Evolutionary conservation across 306 rosid genomes (phyloP), one percentile per base, ranked within the genome.

Genomic region (Cucumis cinereus): DNA sequence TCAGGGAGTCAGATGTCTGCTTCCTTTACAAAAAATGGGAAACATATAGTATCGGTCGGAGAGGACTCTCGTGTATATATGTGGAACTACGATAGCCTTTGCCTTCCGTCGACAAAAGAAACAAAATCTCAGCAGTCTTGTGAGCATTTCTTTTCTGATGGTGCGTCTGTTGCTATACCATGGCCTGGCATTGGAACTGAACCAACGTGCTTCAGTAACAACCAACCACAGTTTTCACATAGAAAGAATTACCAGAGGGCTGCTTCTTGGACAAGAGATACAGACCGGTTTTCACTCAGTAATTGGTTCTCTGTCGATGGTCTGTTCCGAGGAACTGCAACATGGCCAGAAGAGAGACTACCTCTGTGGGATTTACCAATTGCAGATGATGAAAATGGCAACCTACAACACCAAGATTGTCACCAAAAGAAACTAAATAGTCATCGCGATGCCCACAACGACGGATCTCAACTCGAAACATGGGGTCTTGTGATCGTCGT

Each of bases 331-430:
- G 86, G 90, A 5, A 85, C 96, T 4, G 84, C 82, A 74, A 94
- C 96, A 28, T 91, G 97, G 98, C 98, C 97, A 0, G 95, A 90
- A 70, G 98, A 94, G 89, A 87, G 89, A 77, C 96, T 92, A 70
- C 91, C 96, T 5, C 54, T 50, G 2, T 87, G 89, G 82, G 87
- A 81, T 64, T 64, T 77, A 54, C 85, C 86, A 23, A 64, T 74
- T 66, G 26, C 68, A 13, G 87, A 78, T 40, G 82, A 74, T 28
- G 90, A 84, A 77, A 47, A 70, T 77, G 73, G 77, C 47, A 15
- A 35, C 30, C 49, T 60, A 30, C 73, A 53, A 73, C 50, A 62
- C 28, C 50, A 45, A 8, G 68, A 61, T 61, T 8, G 36, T 15
- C 22, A 61, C 20, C 60, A 77, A 81, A 10, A 56, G 56, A 36